Conservation (phyloP, 1,284 basidiomycete species). For the Paramarasmius palmivorus region DNA sequence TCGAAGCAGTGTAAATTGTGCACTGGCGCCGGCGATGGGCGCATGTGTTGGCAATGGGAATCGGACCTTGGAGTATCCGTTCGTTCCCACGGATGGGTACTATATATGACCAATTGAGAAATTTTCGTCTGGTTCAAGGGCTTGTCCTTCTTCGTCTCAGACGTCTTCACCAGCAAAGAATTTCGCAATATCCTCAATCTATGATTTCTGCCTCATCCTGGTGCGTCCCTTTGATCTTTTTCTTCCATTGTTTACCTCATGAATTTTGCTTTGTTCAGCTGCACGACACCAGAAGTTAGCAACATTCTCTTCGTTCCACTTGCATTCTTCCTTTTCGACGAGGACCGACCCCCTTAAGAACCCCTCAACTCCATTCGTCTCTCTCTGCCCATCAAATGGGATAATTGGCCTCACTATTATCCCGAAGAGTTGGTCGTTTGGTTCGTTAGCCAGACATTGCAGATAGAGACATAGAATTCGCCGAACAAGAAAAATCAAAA, state of each 20-base stretch:
- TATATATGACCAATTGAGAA: no score
- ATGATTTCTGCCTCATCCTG: slow-evolving; percentile 48
- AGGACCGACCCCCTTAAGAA: slow-evolving; percentile 74
- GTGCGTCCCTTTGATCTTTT: slow-evolving; percentile 24
- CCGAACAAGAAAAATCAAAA: neutral
- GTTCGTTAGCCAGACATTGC: slow-evolving; percentile 20
- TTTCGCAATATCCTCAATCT: slow-evolving; percentile 33
- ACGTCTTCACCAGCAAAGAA: no score
- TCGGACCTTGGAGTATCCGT: no score
- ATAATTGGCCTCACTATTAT: slow-evolving; percentile 48
- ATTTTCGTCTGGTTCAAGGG: no score
- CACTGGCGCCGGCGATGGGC: no score
- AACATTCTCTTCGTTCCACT: slow-evolving; percentile 65
- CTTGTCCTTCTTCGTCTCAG: no score
- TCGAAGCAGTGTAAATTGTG: no score
- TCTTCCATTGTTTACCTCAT: neutral
- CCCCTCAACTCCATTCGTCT: slow-evolving; percentile 17
- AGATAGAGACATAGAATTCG: slow-evolving; percentile 17
- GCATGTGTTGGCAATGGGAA: no score
- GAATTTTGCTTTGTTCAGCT: slow-evolving; percentile 25
- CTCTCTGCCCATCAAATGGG: slow-evolving; percentile 55
- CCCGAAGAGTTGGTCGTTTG: slow-evolving; percentile 39
- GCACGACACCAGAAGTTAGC: slow-evolving; percentile 48
- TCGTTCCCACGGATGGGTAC: no score
- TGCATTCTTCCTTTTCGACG: slow-evolving; percentile 60